Conservation (phyloP, 2,329 filamentous ascomycete species). For the Sclerotinia sclerotiorum region DNA sequence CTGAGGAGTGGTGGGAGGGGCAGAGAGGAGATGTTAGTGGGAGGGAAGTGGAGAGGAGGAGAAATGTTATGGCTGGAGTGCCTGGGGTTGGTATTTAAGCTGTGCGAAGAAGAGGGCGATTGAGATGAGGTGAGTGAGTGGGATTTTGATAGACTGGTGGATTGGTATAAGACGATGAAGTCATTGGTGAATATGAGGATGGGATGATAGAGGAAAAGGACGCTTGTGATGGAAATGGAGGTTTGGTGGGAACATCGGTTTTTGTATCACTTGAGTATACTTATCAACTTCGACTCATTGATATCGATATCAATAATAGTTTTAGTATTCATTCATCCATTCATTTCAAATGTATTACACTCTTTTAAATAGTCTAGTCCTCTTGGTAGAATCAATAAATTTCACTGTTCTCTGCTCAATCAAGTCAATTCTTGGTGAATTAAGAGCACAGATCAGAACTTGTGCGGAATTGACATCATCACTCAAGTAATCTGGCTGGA, state of each 20-base stretch:
- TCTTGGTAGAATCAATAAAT: background rate
- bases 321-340: constrained; percentile 1
- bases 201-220: background rate
- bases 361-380: background rate
- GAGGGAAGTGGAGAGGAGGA: constrained; percentile 10
- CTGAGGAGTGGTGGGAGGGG: constrained; percentile 28
- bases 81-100: background rate
- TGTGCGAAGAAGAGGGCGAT: too few relatives aligned
- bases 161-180: background rate
- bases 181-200: background rate
- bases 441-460: too few relatives aligned
- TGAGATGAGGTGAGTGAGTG: background rate
- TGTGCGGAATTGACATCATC: too few relatives aligned
- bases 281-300: background rate
- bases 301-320: constrained; percentile 6
- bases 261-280: background rate
- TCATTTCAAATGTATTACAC: too few relatives aligned
- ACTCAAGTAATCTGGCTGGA: too few relatives aligned
- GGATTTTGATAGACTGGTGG: background rate
- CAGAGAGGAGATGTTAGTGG: background rate
- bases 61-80: constrained; percentile 10
- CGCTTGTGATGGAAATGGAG: background rate
- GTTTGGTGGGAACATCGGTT: background rate
- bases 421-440: background rate
- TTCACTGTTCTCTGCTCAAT: background rate